These are phyloP conservation scores for Platanthera zijinensis DNA, from an alignment of 106 monocot genomes.

Conservation along the genomic window DNA sequence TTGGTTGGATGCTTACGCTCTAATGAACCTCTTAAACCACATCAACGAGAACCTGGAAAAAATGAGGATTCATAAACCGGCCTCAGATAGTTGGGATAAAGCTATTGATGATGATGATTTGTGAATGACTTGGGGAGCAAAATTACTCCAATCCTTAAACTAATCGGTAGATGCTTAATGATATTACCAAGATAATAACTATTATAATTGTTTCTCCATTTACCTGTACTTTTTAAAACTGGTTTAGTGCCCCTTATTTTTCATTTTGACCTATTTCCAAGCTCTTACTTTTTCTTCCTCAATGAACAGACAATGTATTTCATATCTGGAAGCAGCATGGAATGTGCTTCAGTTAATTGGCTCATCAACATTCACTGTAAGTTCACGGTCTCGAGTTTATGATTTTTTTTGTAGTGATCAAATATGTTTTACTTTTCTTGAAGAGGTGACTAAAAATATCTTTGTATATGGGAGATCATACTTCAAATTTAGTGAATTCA, in stretches of 20 bases:
- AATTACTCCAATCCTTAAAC: background rate
- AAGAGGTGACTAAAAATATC: background rate
- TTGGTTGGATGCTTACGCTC: too few species aligned
- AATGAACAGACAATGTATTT: constrained; percentile 43
- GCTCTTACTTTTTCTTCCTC: background rate
- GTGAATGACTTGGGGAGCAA: background rate
- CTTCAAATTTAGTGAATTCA: background rate
- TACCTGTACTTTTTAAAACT: background rate
- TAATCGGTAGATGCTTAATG: background rate
- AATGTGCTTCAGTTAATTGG: constrained; percentile 42
- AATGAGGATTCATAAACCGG: too few species aligned
- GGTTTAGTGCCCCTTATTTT: background rate
- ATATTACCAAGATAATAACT: background rate
- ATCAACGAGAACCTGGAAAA: too few species aligned
- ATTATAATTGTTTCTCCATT: background rate
- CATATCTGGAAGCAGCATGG: constrained; percentile 72
- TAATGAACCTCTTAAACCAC: too few species aligned
- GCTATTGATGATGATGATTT: background rate
- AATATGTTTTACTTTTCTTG: background rate
- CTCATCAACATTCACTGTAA: constrained; percentile 41
- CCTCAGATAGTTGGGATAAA: too few species aligned
- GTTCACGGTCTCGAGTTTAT: constrained; percentile 7
- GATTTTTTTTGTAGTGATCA: background rate
- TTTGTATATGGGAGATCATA: background rate
- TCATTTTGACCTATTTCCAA: background rate